Conservation (phyloP, 2,329 filamentous ascomycete genomes). For the Fusarium drepaniforme region DNA sequence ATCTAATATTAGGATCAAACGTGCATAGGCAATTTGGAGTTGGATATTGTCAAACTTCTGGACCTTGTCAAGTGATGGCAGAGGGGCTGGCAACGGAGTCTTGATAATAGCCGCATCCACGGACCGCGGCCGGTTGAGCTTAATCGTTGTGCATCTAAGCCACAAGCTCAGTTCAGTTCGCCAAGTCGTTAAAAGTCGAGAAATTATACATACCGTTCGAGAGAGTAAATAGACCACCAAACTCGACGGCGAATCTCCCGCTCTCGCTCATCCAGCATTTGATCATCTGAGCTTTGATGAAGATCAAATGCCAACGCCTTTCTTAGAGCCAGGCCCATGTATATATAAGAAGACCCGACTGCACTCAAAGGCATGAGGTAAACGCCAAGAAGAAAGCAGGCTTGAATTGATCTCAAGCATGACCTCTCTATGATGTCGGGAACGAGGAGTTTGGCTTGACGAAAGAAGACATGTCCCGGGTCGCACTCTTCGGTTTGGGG, state of each 20-base stretch:
- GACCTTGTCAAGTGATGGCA: constrained; percentile 27
- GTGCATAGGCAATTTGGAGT: constrained; percentile 48
- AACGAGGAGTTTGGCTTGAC: constrained; percentile 45
- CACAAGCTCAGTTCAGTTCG: not conserved
- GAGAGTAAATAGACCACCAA: constrained; percentile 48
- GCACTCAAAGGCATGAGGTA: constrained; percentile 51
- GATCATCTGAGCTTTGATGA: constrained; percentile 43
- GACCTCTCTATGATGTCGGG: constrained; percentile 50
- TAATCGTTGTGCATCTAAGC: constrained; percentile 38
- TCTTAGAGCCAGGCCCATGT: constrained; percentile 46
- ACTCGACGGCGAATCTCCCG: constrained; percentile 39
- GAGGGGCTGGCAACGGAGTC: constrained; percentile 28
- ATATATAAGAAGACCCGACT: constrained; percentile 49
- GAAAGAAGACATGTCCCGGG: constrained; percentile 47
- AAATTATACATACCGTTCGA: constrained; percentile 39
- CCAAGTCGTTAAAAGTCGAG: rapidly evolving
- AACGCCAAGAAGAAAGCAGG: constrained; percentile 48
- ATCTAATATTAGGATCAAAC: constrained; percentile 48
- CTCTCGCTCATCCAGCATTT: constrained; percentile 34
- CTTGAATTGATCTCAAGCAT: constrained; percentile 49
- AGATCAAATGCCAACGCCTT: constrained; percentile 47
- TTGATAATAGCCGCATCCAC: constrained; percentile 40
- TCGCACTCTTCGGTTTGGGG: constrained; percentile 30
- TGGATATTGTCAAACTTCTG: constrained; percentile 50
- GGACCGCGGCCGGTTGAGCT: constrained; percentile 42